These are phyloP conservation scores for Dryas octopetala DNA, from an alignment of 306 rosid species.

Conservation along the genomic window DNA sequence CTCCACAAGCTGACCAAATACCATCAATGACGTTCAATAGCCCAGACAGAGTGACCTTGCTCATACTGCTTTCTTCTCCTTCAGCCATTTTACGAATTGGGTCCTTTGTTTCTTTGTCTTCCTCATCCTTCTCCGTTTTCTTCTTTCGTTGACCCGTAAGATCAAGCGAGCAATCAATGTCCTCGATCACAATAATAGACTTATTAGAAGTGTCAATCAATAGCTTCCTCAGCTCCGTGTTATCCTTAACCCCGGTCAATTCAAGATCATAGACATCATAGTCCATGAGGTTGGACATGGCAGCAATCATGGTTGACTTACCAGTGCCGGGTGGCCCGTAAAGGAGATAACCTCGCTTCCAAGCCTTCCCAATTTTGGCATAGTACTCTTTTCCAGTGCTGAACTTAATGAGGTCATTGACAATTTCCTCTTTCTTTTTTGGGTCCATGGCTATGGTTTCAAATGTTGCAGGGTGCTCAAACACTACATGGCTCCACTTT, in stretches of 20 bases:
- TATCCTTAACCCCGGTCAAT: constrained; percentile 33
- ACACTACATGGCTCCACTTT: constrained; percentile 38
- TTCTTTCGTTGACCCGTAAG: constrained; percentile 44
- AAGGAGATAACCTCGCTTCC: constrained; percentile 49
- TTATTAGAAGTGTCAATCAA: constrained; percentile 38
- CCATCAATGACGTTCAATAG: constrained; percentile 67
- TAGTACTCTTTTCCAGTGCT: constrained; percentile 42
- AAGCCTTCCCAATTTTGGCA: constrained; percentile 37
- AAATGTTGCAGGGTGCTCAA: constrained; percentile 48
- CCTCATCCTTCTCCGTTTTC: constrained; percentile 15
- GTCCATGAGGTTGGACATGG: constrained; percentile 41
- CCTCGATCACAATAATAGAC: constrained; percentile 43
- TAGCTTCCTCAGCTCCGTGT: constrained; percentile 37
- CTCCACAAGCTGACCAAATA: constrained; percentile 80
- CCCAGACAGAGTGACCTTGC: constrained; percentile 66
- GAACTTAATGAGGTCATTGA: constrained; percentile 38
- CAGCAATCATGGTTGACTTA: constrained; percentile 47
- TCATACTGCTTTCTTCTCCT: constrained; percentile 28
- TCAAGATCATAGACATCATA: constrained; percentile 51
- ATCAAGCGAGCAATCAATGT: constrained; percentile 53
- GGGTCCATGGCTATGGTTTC: constrained; percentile 41
- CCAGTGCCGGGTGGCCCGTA: constrained; percentile 53
- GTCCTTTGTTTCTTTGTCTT: constrained; percentile 18
- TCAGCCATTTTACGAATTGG: constrained; percentile 15
- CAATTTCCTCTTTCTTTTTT: constrained; percentile 34